phyloP scores from a whole-genome alignment of 2,329 filamentous ascomycete species.

The Fusarium oxysporum region DNA sequence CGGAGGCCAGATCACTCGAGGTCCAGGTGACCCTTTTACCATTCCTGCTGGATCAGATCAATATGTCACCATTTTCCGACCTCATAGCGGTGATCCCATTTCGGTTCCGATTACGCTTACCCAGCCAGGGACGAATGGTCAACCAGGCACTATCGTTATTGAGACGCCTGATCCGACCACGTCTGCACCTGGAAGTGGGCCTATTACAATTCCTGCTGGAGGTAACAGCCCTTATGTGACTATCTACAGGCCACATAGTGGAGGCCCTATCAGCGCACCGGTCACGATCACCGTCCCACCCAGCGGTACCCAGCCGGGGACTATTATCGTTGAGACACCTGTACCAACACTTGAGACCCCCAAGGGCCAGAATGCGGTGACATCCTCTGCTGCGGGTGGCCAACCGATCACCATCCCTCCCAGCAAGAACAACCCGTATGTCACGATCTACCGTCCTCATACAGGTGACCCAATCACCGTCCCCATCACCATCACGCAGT shows the following conservation, averaged over 20 bases:
- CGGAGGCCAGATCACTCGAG: conserved; percentile 7
- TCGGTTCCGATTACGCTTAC: conserved; percentile 31
- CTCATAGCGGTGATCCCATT: conserved; percentile 33
- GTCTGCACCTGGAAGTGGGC: conserved; percentile 12
- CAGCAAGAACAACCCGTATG: conserved; percentile 26
- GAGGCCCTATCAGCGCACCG: conserved; percentile 10
- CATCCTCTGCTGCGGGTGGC: conserved; percentile 1
- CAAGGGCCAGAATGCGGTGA: conserved; percentile 21
- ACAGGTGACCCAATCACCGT: conserved; percentile 30
- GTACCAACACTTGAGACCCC: conserved; percentile 18
- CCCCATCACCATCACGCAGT: conserved; percentile 31
- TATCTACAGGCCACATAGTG: conserved; percentile 26
- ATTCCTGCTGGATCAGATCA: conserved; percentile 15
- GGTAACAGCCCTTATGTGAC: conserved; percentile 18
- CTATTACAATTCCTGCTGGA: conserved; percentile 26
- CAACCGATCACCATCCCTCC: conserved; percentile 31
- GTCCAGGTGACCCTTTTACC: conserved; percentile 17
- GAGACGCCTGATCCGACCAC: conserved; percentile 26
- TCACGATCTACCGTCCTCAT: conserved; percentile 30
- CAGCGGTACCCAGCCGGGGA: conserved; percentile 15
- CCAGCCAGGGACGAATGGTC: conserved; percentile 14
- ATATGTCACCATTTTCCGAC: conserved; percentile 28
- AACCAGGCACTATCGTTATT: conserved; percentile 31
- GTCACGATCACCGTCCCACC: conserved; percentile 20
- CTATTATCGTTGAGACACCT: conserved; percentile 32